phyloP scores from a whole-genome alignment of 2,329 filamentous ascomycete genomes.

The Fusarium kyushuense region DNA sequence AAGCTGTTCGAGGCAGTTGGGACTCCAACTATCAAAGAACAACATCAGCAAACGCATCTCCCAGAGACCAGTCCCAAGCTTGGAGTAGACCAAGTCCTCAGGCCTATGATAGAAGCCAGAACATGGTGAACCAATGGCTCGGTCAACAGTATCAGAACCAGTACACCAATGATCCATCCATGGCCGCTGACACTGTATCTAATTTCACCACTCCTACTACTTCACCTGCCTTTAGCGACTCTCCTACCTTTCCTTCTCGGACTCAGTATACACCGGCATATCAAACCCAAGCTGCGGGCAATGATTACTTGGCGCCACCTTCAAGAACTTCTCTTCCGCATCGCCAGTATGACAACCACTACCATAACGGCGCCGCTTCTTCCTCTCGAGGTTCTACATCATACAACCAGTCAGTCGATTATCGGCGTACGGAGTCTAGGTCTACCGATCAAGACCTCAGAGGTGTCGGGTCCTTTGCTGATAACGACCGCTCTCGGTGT shows the following conservation, averaged over 20 bases:
- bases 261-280: slow-evolving; percentile 25
- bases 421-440: slow-evolving; percentile 25
- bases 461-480: slow-evolving; percentile 43
- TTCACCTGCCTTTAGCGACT: slow-evolving; percentile 46
- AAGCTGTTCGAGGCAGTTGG: slow-evolving; percentile 46
- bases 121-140: slow-evolving; percentile 45
- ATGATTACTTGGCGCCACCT: slow-evolving; percentile 35
- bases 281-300: slow-evolving; percentile 20
- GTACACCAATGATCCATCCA: slow-evolving; percentile 34
- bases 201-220: slow-evolving; percentile 44
- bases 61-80: slow-evolving; percentile 36
- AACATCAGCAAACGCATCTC: slow-evolving; percentile 36
- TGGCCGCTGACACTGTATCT: slow-evolving; percentile 36
- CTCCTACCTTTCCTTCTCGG: slow-evolving; percentile 40
- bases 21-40: slow-evolving; percentile 43
- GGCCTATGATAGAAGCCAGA: slow-evolving; percentile 37
- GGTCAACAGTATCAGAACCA: slow-evolving; percentile 43
- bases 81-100: slow-evolving; percentile 31
- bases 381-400: slow-evolving; percentile 33
- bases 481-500: slow-evolving; percentile 36
- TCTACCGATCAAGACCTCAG: slow-evolving; percentile 41
- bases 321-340: slow-evolving; percentile 23
- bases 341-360: slow-evolving; percentile 2
- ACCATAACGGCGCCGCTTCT: neutral
- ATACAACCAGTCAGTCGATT: slow-evolving; percentile 26